phyloP scores from a whole-genome alignment of 306 rosid species.

The Fragaria iinumae region DNA sequence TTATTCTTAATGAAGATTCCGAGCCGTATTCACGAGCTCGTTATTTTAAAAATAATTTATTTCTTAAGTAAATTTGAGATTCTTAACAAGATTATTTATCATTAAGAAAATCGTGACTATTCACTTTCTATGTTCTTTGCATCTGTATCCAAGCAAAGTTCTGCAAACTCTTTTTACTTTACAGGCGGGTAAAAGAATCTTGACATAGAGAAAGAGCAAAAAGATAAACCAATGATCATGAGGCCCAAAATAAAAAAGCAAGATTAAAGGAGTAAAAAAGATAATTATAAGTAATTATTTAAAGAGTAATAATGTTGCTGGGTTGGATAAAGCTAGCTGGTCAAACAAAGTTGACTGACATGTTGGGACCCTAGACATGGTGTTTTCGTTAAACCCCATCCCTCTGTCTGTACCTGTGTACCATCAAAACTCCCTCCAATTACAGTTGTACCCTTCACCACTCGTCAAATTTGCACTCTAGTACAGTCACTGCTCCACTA shows the following conservation, averaged over 20 bases:
- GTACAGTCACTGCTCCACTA: constrained; percentile 8
- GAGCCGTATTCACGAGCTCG: no score
- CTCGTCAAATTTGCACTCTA: background rate
- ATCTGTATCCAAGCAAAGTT: background rate
- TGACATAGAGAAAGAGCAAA: background rate
- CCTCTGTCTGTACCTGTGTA: background rate
- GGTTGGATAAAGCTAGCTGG: constrained; percentile 35
- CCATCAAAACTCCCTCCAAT: background rate
- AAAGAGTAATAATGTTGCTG: constrained; percentile 48
- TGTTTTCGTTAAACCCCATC: constrained; percentile 17
- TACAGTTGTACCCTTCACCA: background rate
- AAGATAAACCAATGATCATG: background rate
- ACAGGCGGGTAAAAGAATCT: background rate
- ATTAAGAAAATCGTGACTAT: no score
- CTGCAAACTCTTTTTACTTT: background rate
- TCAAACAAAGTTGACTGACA: constrained; percentile 57
- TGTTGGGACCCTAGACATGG: constrained; percentile 32
- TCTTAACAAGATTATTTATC: no score
- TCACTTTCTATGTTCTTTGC: no score
- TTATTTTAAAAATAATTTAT: no score
- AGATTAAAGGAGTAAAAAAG: background rate
- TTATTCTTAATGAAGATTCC: no score
- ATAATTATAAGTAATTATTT: constrained; percentile 40
- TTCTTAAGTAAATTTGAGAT: no score
- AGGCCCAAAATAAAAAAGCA: background rate